phyloP scores from a whole-genome alignment of 2,329 filamentous ascomycete species.

The Alternaria rosae region DNA sequence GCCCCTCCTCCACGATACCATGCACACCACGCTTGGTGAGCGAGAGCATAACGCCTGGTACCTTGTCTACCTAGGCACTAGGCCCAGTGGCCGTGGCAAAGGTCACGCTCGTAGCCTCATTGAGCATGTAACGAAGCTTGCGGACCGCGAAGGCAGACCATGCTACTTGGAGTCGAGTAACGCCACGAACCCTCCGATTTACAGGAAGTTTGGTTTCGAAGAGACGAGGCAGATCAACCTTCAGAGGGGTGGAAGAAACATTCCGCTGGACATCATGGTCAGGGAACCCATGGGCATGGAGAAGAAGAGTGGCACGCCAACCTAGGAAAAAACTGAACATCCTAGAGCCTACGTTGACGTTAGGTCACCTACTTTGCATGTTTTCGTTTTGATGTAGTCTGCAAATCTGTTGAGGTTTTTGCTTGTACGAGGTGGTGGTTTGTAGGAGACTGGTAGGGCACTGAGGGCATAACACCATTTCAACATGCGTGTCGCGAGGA shows the following conservation, averaged over 20 bases:
- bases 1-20: constrained; percentile 76
- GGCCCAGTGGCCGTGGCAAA: constrained; percentile 71
- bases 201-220: constrained; percentile 78
- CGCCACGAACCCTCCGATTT: constrained; percentile 72
- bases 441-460: constrained; percentile 3
- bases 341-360: too few relatives aligned
- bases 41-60: constrained; percentile 77
- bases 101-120: constrained; percentile 78
- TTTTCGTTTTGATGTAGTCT: too few relatives aligned
- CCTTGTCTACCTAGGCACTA: constrained; percentile 83
- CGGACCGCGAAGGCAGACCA: constrained; percentile 71
- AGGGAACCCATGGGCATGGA: constrained; percentile 64
- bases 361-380: too few relatives aligned
- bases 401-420: too few relatives aligned
- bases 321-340: too few relatives aligned
- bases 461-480: constrained; percentile 23
- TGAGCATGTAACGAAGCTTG: constrained; percentile 69
- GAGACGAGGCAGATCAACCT: constrained; percentile 69
- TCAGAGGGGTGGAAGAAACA: constrained; percentile 63
- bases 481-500: constrained; percentile 29
- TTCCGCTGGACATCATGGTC: constrained; percentile 82
- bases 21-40: constrained; percentile 71
- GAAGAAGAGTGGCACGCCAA: constrained; percentile 32
- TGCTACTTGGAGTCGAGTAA: constrained; percentile 84
- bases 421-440: too few relatives aligned